Conservation (phyloP, 371 early-diverging fungal species). For the Mortierella sp. region DNA sequence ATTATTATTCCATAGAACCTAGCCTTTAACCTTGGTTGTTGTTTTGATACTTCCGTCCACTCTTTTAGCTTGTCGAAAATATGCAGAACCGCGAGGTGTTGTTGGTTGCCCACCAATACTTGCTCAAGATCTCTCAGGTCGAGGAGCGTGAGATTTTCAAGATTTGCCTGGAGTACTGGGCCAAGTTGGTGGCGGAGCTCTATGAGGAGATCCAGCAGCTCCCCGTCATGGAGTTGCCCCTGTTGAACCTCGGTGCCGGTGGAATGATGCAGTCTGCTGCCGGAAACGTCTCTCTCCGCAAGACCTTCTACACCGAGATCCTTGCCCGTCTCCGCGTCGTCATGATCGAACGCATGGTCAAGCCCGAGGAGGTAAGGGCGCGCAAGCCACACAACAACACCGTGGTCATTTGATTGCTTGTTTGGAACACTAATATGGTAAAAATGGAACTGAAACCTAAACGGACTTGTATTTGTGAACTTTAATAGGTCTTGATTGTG, state of each 20-base stretch:
- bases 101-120: conserved; percentile 87
- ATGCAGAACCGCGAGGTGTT: conserved; percentile 74
- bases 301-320: conserved; percentile 83
- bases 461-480: background rate
- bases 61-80: conserved; percentile 72
- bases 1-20: no score
- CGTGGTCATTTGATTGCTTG: background rate
- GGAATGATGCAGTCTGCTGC: conserved; percentile 54
- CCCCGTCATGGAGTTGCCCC: conserved; percentile 63
- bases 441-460: no score
- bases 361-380: conserved; percentile 93
- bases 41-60: background rate
- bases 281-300: conserved; percentile 68
- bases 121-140: conserved; percentile 91
- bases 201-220: conserved; percentile 83
- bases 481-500: conserved; percentile 90
- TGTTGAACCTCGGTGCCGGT: conserved; percentile 62
- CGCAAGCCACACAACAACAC: background rate
- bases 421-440: no score
- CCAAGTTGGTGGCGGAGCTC: conserved; percentile 87
- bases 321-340: conserved; percentile 89
- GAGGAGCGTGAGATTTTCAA: conserved; percentile 98
- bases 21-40: no score
- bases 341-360: conserved; percentile 97
- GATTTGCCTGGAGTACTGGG: conserved; percentile 98